Evolutionary conservation across 2,329 filamentous ascomycete species (phyloP).

Genomic region (Metarhizium robertsii): DNA sequence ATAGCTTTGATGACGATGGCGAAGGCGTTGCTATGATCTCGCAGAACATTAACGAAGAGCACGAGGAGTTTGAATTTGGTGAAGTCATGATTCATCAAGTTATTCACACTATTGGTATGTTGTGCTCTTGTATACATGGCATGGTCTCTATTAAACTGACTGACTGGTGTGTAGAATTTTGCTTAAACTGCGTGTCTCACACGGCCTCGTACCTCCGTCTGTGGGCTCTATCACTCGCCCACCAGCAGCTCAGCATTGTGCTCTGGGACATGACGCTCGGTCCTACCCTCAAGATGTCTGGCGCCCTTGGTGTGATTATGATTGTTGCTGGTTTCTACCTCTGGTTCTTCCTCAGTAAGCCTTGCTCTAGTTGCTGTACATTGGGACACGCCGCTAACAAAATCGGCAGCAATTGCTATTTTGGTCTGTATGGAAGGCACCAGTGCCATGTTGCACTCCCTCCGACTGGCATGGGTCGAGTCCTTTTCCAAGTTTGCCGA

Average conservation of each 20-base stretch:
- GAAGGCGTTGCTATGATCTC: constrained; percentile 84
- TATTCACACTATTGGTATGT: constrained; percentile 93
- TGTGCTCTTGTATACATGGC: not conserved
- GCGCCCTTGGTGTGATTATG: constrained; percentile 64
- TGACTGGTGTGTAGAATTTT: constrained; percentile 64
- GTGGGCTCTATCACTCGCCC: constrained; percentile 92
- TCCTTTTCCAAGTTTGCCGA: constrained; percentile 97
- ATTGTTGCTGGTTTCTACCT: constrained; percentile 75
- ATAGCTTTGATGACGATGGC: constrained; percentile 53
- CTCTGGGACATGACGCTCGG: constrained; percentile 94
- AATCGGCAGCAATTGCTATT: constrained; percentile 38
- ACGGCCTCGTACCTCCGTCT: constrained; percentile 97
- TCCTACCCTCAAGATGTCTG: constrained; percentile 59
- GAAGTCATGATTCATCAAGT: constrained; percentile 99
- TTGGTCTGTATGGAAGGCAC: constrained; percentile 94
- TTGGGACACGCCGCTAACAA: constrained; percentile 14
- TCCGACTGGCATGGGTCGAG: constrained; percentile 92
- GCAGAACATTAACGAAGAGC: constrained; percentile 74
- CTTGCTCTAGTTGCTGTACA: not conserved
- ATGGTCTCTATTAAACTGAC: constrained; percentile 5
- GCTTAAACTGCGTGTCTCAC: constrained; percentile 96
- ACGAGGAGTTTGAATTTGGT: constrained; percentile 94
- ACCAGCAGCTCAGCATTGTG: constrained; percentile 94
- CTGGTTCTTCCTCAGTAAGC: constrained; percentile 74
- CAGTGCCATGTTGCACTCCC: constrained; percentile 86